Percentiles rank a stretch among this genome's conserved stretches.
phyloP scores from a whole-genome alignment of 2,329 filamentous ascomycete genomes.

The Penicillium rolfsii region DNA sequence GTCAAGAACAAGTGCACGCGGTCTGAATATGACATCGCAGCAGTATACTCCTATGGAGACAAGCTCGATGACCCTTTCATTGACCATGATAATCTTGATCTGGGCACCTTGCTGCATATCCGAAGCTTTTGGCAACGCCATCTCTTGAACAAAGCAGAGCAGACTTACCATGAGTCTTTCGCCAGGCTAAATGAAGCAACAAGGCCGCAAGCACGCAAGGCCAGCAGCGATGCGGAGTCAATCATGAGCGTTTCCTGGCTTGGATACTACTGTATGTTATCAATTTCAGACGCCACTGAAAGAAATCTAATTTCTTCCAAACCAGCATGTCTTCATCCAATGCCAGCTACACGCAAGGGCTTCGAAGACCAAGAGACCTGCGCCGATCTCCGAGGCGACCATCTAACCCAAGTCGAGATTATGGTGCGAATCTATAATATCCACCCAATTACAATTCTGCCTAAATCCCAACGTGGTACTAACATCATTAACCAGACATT shows the following conservation, averaged over 20 bases:
- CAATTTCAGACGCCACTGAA: not conserved
- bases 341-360: slow-evolving; percentile 27
- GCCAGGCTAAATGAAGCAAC: slow-evolving; percentile 16
- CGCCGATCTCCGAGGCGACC: slow-evolving; percentile 35
- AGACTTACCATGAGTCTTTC: slow-evolving; percentile 33
- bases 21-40: slow-evolving; percentile 37
- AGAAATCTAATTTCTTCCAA: slow-evolving; percentile 7
- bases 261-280: slow-evolving; percentile 40
- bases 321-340: slow-evolving; percentile 44
- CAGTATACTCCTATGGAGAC: slow-evolving; percentile 32
- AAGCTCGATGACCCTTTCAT: slow-evolving; percentile 20
- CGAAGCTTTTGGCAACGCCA: slow-evolving; percentile 50
- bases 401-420: slow-evolving; percentile 27
- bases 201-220: slow-evolving; percentile 29
- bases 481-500: slow-evolving; percentile 26
- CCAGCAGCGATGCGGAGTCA: slow-evolving; percentile 7
- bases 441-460: not conserved
- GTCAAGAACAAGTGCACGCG: slow-evolving; percentile 29
- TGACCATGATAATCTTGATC: slow-evolving; percentile 28
- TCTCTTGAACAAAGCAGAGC: slow-evolving; percentile 34
- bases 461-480: not conserved
- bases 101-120: slow-evolving; percentile 42
- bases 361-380: slow-evolving; percentile 41
- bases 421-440: slow-evolving; percentile 27
- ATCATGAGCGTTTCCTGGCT: slow-evolving; percentile 33